Base-by-base conservation (phyloP, 164 flowering plant species). In the Buxus sempervirens region DNA sequence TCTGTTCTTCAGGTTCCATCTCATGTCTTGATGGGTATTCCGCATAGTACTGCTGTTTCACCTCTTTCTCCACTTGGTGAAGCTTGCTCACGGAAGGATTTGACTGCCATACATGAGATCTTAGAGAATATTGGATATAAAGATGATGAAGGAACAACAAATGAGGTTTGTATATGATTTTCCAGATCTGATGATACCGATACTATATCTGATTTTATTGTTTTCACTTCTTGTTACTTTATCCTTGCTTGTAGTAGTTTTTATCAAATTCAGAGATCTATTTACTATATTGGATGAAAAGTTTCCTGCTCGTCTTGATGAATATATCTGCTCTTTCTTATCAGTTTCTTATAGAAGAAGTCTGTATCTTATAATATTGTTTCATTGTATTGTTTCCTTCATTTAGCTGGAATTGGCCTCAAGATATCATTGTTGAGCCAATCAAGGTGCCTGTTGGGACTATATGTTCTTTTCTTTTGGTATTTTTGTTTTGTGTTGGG, bases 61-160 rank as follows among this genome's bases (percentile, higher is more conserved):
- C 73, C 86, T 70, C 76, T 88, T 24, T 84, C 97, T 4, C 88
- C 96, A 4, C 83, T 94, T 63, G 98, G 91, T 32, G 97, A 91
- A 67, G 97, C 98, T 74, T 88, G 95, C 75, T 67, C 80, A 55
- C 80, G 97, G 80, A 82, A 57, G 86, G 97, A 93, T 79, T 83
- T 91, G 79, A 91, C 96, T 67, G 91, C 94, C 60, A 82, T 89
- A 53, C 97, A 93, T 67, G 96, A 91, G 84, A 82, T 91, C 41
- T 63, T 91, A 68, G 96, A 91, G 73, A 84, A 83, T 56, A 74
- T 81, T 70, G 94, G 93, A 8, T 93, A 91, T 74, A 93, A 88
- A 71, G 98, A 93, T 79, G 98, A 93, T 64, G 98, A 93, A 65
- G 98, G 98, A 76, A 82, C 87, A 54, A 83, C 95, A 62, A 84